A percentile compares a stretch with the other conserved stretches of the same genome.
Conservation (phyloP, 2,329 filamentous ascomycete genomes). For the Kalmusia sp. region DNA sequence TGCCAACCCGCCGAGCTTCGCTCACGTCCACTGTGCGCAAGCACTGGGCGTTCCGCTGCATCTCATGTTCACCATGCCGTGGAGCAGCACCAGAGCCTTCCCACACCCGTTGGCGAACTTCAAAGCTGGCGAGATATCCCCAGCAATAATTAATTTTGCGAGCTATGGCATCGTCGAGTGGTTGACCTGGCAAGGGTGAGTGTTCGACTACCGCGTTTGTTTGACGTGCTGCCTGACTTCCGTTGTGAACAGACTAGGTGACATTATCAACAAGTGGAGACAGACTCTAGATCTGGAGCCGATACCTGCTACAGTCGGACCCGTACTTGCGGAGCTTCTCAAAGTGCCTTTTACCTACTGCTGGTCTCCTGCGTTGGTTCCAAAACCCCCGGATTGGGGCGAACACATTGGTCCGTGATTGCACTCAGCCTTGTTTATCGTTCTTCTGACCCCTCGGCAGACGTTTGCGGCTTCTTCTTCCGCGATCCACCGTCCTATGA, state of each 20-base stretch:
- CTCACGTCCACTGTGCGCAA: conserved; percentile 75
- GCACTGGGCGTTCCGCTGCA: conserved; percentile 75
- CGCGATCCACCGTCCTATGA: conserved; percentile 46
- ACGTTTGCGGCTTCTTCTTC: conserved; percentile 57
- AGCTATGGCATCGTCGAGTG: conserved; percentile 57
- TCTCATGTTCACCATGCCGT: conserved; percentile 82
- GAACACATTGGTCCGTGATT: conserved; percentile 39
- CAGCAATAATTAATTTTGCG: conserved; percentile 50
- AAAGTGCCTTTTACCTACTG: conserved; percentile 54
- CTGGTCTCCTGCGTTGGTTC: conserved; percentile 50
- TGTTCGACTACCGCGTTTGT: neutral
- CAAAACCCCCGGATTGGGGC: conserved; percentile 27
- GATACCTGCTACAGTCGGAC: conserved; percentile 46
- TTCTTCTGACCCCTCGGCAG: conserved; percentile 13
- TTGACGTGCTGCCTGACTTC: conserved; percentile 8
- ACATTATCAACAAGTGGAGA: conserved; percentile 55
- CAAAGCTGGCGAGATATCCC: conserved; percentile 43
- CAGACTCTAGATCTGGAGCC: conserved; percentile 51
- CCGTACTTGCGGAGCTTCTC: conserved; percentile 44
- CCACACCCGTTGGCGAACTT: conserved; percentile 61
- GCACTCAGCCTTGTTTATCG: neutral
- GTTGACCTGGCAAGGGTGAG: conserved; percentile 58
- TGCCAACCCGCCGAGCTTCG: conserved; percentile 78
- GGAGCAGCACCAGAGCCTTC: conserved; percentile 53
- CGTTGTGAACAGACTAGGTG: conserved; percentile 48